Base-by-base conservation (phyloP, 176 grass and related monocot genomes). In the Dendrocalamus sinicus region DNA sequence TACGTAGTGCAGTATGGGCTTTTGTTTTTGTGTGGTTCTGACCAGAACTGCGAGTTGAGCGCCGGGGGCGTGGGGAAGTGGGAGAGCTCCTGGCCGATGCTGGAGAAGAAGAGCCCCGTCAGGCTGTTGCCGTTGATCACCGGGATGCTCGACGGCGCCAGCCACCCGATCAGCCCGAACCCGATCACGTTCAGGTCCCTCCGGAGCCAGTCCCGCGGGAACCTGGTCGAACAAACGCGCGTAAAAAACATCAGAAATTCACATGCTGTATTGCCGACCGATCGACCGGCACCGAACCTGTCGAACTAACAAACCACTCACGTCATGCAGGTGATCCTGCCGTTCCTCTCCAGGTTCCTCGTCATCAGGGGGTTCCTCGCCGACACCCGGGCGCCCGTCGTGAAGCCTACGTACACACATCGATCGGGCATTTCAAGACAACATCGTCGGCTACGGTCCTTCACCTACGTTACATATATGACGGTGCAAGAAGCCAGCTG, bases 151-250 rank as follows among this genome's bases (percentile, higher is more conserved):
- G 96, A 96, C 61, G 96, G 96, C 10, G 76, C 94, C 1, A 99
- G 17, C 96, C 96, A 99, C 50, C 94, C 96, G 55, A 99, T 99
- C 68, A 99, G 84, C 20, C 96, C 94, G 58, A 92, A 99, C 6
- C 96, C 96, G 81, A 99, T 99, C 82, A 99, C 90, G 85, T 86
- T 96, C 55, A 99, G 91, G 87, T 99, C 96, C 51, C 75, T 91
- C 78, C 96, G 89, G 6, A 99, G 92, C 96, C 96, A 99, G 87
- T 96, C 77, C 55, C 90, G 93, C 14, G 82, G 85, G 16, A 99
- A 99, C 74, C 93, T 98, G 79, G n/a, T 0, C 26, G 26, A 24
- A 4, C 37, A 80, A 4, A 59, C 57, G 20, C 57, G 22, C 35
- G 51, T 8, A 7, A 3, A 66, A 53, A 30, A 43, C 22, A 16